Base-by-base conservation (phyloP, 768 basidiomycete genomes). In the Chlorophyllum brunneum region DNA sequence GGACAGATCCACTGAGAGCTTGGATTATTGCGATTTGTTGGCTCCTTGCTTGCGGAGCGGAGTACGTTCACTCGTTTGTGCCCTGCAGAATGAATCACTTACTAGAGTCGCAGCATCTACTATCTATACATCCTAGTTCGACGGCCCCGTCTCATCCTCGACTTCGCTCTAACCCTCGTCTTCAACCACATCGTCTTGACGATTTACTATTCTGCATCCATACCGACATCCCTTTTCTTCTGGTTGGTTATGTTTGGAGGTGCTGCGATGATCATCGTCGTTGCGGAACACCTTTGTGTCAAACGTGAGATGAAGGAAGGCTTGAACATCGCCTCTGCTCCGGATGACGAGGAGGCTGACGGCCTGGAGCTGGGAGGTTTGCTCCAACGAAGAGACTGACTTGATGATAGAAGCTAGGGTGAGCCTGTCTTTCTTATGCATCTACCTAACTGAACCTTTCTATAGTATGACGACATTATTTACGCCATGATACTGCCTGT, bases 171-270 rank as follows among this genome's bases (percentile, higher is more conserved):
- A 54, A 98, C 97, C 0, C 80, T 98, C 42, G 70, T 90, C 42
- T 90, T 95, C 77, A 90, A 86, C 65, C 97, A 99, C 67, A 73
- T 95, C 53, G 86, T 98, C 50, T 73, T 98, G 55, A 95, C 97
- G 48, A 94, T 92, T 31, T 98, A 98, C 70, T 93, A 92, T 66
- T 82, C 92, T 2, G 81, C 83, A 10, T 77, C 82, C 11, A 67
- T 90, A 57, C 97, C 97, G 5, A 90, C 90, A 0, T 95, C 92
- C 1, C 65, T 91, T 30, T 98, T 95, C 76, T 98, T 90, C 74
- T 99, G 95, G 94, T 62, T 83, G 41, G 76, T 95, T 44, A 74
- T 95, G 64, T 67, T 79, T n/a, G 70, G 72, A 34, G 85, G 90
- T 38, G 78, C 91, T 5, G 71, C 81, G n/a, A 59, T 86, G 33